Percentiles rank a stretch among this genome's conserved stretches.
Evolutionary conservation across 116 monocot genomes (phyloP).

Genomic region (Phalaenopsis hybrid): DNA sequence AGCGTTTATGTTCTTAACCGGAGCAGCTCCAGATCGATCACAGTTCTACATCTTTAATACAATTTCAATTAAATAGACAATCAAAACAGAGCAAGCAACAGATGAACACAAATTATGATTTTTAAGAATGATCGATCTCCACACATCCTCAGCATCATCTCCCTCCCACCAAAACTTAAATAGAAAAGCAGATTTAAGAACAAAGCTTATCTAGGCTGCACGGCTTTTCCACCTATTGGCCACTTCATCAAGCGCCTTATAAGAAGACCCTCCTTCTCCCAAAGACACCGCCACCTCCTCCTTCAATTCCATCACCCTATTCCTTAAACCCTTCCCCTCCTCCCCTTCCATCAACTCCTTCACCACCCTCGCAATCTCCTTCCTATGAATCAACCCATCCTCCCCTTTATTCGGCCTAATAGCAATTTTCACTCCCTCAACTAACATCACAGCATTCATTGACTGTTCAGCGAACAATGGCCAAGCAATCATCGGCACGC

Average conservation of each 20-base stretch:
- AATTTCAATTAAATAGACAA: too few relatives aligned
- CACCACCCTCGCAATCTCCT: constrained; percentile 18
- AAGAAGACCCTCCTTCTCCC: constrained; percentile 22
- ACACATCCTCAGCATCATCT: too few relatives aligned
- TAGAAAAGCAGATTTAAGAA: too few relatives aligned
- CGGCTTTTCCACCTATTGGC: constrained; percentile 7
- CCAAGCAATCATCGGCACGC: constrained; percentile 60
- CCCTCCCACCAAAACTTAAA: too few relatives aligned
- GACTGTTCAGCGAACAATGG: constrained; percentile 34
- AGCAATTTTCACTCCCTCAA: constrained; percentile 11
- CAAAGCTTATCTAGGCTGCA: too few relatives aligned
- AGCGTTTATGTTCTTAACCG: too few relatives aligned
- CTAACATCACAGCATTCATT: constrained; percentile 24
- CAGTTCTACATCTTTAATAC: too few relatives aligned
- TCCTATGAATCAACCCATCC: constrained; percentile 16
- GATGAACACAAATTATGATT: too few relatives aligned
- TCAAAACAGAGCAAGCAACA: too few relatives aligned
- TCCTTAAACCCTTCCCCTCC: constrained; percentile 20
- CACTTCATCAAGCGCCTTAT: background rate
- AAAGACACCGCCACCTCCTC: constrained; percentile 10
- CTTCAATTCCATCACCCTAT: constrained; percentile 21
- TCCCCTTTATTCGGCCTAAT: constrained; percentile 11
- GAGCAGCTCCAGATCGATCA: too few relatives aligned
- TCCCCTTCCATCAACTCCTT: constrained; percentile 23
- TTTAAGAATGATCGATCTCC: too few relatives aligned